phyloP scores from a whole-genome alignment of 2,329 filamentous ascomycete species.

The Trichoderma guizhouense region DNA sequence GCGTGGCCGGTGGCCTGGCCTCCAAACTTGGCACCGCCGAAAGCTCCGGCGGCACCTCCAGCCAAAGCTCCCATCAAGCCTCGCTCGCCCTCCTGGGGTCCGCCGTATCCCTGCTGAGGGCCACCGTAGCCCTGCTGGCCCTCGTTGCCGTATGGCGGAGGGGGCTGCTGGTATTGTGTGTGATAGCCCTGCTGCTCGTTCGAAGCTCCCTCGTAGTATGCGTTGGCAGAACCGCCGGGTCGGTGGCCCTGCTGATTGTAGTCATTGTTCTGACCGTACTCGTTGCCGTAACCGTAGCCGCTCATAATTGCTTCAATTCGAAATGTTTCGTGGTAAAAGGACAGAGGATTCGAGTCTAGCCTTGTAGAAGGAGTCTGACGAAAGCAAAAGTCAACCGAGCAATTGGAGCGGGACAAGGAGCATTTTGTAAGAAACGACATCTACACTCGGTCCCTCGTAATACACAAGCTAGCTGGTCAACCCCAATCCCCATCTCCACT shows the following conservation, averaged over 20 bases:
- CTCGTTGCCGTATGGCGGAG: constrained; percentile 1
- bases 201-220: constrained; percentile 12
- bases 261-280: background rate
- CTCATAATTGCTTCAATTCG: constrained; percentile 9
- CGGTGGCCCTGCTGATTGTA: background rate
- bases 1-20: constrained; percentile 24
- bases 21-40: constrained; percentile 40
- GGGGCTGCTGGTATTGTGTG: constrained; percentile 9
- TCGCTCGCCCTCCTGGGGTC: constrained; percentile 37
- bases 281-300: constrained; percentile 5
- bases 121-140: background rate
- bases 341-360: background rate
- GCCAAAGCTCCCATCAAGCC: constrained; percentile 40
- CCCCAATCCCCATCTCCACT: constrained; percentile 10
- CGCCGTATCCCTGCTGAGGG: constrained; percentile 15
- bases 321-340: background rate
- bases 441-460: background rate
- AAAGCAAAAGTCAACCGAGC: background rate
- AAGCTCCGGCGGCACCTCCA: constrained; percentile 39
- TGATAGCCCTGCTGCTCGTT: constrained; percentile 6
- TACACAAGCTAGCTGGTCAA: background rate
- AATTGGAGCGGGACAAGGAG: background rate
- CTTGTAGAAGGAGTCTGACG: background rate
- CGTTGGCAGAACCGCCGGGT: background rate
- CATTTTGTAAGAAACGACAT: background rate